phyloP scores from a whole-genome alignment of 305 asterid species.

The Petunia hybrid region DNA sequence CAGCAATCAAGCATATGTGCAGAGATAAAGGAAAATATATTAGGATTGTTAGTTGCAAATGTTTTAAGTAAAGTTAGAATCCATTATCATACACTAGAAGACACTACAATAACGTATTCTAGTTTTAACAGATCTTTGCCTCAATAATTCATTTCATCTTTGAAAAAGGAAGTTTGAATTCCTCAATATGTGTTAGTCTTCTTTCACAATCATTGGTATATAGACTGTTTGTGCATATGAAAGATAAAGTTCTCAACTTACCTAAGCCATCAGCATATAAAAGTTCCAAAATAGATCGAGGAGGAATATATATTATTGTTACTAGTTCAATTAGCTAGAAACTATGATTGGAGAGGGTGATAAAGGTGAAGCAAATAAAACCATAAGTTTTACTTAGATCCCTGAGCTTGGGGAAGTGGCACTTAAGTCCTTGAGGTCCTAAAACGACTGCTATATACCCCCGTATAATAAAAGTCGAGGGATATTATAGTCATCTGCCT shows the following conservation, averaged over 20 bases:
- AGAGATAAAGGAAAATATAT: neutral
- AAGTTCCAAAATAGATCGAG: conserved; percentile 7
- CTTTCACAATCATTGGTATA: conserved; percentile 5
- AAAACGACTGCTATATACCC: neutral
- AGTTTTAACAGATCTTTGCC: conserved; percentile 18
- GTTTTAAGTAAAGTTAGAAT: conserved; percentile 25
- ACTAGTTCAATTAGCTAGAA: neutral
- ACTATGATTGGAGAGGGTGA: neutral
- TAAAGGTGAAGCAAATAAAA: neutral
- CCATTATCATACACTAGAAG: conserved; percentile 34
- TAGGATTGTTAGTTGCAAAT: conserved; percentile 28
- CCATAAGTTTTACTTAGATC: neutral
- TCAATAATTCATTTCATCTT: conserved; percentile 17
- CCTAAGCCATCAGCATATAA: neutral
- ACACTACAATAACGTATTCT: conserved; percentile 29
- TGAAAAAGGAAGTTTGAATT: conserved; percentile 27
- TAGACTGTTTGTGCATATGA: conserved; percentile 13
- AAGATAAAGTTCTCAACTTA: conserved; percentile 20
- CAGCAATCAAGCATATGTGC: conserved; percentile 8
- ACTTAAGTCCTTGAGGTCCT: neutral
- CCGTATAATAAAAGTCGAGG: neutral
- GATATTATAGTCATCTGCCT: neutral
- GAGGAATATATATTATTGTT: neutral
- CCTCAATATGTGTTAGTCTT: conserved; percentile 4
- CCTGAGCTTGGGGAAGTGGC: neutral